A percentile compares a stretch with the other conserved stretches of the same genome.
These are phyloP conservation scores for Phytopythium aichiense DNA, from an alignment of 352 stramenopile genomes.

Conservation along the genomic window DNA sequence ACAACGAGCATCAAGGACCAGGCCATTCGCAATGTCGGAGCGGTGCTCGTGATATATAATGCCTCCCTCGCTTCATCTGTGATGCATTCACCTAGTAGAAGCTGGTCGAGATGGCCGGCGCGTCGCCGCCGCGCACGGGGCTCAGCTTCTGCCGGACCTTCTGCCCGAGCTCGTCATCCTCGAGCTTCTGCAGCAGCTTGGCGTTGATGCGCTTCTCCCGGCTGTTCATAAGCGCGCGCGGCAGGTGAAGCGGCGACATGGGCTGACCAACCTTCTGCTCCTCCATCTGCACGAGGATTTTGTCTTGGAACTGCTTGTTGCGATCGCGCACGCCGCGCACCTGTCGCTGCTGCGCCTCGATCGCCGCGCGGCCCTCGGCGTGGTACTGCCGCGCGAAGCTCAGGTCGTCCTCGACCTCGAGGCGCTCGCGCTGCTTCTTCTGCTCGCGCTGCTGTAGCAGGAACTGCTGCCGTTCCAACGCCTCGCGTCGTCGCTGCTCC, in stretches of 20 bases:
- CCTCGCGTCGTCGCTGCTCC: conserved; percentile 34
- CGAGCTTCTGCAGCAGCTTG: conserved; percentile 63
- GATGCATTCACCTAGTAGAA: conserved; percentile 32
- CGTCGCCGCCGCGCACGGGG: conserved; percentile 31
- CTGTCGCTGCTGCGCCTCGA: conserved; percentile 43
- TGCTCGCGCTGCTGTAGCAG: conserved; percentile 38
- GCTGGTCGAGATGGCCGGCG: conserved; percentile 40
- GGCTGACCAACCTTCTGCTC: conserved; percentile 48
- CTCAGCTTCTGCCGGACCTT: conserved; percentile 67
- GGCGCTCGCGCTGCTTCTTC: conserved; percentile 50
- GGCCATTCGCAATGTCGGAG: neutral
- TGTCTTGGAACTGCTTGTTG: conserved; percentile 62
- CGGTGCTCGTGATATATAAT: neutral
- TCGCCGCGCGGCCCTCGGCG: conserved; percentile 33
- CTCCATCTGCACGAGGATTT: conserved; percentile 54
- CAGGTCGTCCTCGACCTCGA: conserved; percentile 58
- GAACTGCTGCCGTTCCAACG: conserved; percentile 53
- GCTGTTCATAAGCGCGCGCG: conserved; percentile 62
- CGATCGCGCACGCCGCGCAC: conserved; percentile 25
- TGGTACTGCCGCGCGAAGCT: conserved; percentile 51
- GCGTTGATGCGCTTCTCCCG: conserved; percentile 58
- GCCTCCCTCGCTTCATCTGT: neutral
- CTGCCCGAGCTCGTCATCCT: conserved; percentile 42
- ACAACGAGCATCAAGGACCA: neutral
- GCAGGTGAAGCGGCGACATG: conserved; percentile 48